phyloP scores from a whole-genome alignment of 306 rosid genomes.

The Pueraria montana region DNA sequence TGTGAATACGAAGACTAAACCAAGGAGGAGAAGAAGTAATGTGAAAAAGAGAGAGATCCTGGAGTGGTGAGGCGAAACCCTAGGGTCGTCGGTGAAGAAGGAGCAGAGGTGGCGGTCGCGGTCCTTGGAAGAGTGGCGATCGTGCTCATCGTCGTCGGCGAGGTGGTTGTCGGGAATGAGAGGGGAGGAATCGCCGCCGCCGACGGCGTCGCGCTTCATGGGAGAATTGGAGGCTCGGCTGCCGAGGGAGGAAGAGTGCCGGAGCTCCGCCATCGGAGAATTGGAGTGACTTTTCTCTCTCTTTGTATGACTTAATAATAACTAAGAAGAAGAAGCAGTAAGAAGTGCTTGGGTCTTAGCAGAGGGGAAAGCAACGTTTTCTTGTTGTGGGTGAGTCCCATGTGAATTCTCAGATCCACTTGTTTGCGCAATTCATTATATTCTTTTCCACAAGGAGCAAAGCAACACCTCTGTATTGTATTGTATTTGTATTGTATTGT shows the following conservation, averaged over 20 bases:
- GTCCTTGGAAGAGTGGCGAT: slow-evolving; percentile 77
- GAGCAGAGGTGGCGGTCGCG: slow-evolving; percentile 78
- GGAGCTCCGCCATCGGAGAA: slow-evolving; percentile 98
- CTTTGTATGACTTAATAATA: not conserved
- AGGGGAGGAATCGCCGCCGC: slow-evolving; percentile 66
- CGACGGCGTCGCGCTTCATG: slow-evolving; percentile 82
- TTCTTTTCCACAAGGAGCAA: slow-evolving; percentile 35
- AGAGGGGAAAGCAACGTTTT: slow-evolving; percentile 33
- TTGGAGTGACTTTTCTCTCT: not conserved
- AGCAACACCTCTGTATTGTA: no score
- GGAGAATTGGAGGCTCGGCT: slow-evolving; percentile 84
- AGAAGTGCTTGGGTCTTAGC: not conserved
- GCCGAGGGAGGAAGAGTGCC: slow-evolving; percentile 83
- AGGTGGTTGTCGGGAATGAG: slow-evolving; percentile 60
- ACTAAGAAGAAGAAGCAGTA: slow-evolving; percentile 6
- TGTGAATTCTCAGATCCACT: slow-evolving; percentile 52
- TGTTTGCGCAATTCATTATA: slow-evolving; percentile 16
- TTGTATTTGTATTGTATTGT: no score
- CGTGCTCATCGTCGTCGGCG: slow-evolving; percentile 71
- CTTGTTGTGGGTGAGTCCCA: slow-evolving; percentile 40
- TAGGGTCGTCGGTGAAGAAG: slow-evolving; percentile 79
- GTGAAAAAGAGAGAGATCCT: slow-evolving; percentile 72
- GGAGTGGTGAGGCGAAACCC: slow-evolving; percentile 74
- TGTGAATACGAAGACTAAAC: slow-evolving; percentile 62
- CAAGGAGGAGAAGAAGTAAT: slow-evolving; percentile 60